phyloP scores from a whole-genome alignment of 1,139 yeast species.

The Candida anutae region DNA sequence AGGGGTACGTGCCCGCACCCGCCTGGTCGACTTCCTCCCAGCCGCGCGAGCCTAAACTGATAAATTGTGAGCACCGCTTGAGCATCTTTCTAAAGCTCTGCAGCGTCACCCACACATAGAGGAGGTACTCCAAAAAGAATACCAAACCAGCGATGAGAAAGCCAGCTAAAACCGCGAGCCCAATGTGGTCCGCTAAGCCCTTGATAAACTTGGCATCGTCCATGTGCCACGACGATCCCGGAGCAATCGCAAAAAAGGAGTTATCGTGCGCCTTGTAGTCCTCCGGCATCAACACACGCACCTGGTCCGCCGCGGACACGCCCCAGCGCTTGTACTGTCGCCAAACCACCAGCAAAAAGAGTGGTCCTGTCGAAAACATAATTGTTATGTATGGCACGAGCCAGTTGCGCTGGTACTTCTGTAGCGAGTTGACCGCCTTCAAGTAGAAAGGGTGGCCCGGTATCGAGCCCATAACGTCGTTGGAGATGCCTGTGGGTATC shows the following conservation, averaged over 20 bases:
- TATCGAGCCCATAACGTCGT: slow-evolving; percentile 87
- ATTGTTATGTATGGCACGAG: slow-evolving; percentile 81
- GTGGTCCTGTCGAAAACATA: slow-evolving; percentile 91
- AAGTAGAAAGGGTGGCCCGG: slow-evolving; percentile 82
- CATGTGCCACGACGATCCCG: slow-evolving; percentile 86
- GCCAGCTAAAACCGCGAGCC: slow-evolving; percentile 62
- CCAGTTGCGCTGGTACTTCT: slow-evolving; percentile 65
- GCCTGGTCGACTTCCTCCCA: not conserved
- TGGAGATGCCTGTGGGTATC: slow-evolving; percentile 83
- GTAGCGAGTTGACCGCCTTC: slow-evolving; percentile 58
- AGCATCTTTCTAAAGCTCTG: slow-evolving; percentile 19
- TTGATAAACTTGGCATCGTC: slow-evolving; percentile 77
- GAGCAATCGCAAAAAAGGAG: slow-evolving; percentile 64
- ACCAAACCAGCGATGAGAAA: slow-evolving; percentile 50
- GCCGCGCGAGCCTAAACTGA: not conserved
- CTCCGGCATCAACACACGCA: slow-evolving; percentile 63
- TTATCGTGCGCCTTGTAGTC: slow-evolving; percentile 53
- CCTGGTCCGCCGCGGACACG: slow-evolving; percentile 51
- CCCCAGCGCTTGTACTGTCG: slow-evolving; percentile 81
- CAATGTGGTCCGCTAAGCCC: slow-evolving; percentile 61
- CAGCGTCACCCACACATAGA: slow-evolving; percentile 41
- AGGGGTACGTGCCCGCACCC: not conserved
- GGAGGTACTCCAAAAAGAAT: slow-evolving; percentile 54
- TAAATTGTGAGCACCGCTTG: too few relatives aligned
- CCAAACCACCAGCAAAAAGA: slow-evolving; percentile 80